These are phyloP conservation scores for Fraxinus xanthoxyloides DNA, from an alignment of 305 asterid genomes.

Conservation along the genomic window DNA sequence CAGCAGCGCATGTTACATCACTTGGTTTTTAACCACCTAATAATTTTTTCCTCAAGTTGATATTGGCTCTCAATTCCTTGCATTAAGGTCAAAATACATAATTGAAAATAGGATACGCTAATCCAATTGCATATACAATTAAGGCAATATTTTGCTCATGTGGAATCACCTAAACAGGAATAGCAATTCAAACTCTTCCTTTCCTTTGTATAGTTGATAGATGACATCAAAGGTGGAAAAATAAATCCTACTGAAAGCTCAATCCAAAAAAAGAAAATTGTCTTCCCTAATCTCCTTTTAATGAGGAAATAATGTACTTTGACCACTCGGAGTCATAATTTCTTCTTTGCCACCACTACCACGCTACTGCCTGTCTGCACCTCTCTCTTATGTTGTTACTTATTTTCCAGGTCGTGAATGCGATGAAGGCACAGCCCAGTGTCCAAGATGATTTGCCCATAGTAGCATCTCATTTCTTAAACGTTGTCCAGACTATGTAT, in stretches of 20 bases:
- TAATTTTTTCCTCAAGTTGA: neutral
- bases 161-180: neutral
- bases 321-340: neutral
- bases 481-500: conserved; percentile 70
- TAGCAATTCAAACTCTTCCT: neutral
- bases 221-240: neutral
- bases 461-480: conserved; percentile 59
- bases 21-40: neutral
- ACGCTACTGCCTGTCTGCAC: neutral
- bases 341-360: neutral
- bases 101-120: neutral
- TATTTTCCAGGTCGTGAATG: conserved; percentile 64
- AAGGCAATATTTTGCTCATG: neutral
- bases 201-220: neutral
- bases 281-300: neutral
- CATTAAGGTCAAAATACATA: neutral
- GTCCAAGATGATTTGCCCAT: conserved; percentile 58
- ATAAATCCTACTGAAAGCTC: neutral
- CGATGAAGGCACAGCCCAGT: conserved; percentile 74
- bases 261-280: neutral
- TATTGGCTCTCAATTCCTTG: neutral
- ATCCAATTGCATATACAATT: neutral
- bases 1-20: neutral
- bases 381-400: conserved; percentile 17
- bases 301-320: neutral